phyloP scores from a whole-genome alignment of 2,329 filamentous ascomycete genomes.

The Plenodomus biglobosus region DNA sequence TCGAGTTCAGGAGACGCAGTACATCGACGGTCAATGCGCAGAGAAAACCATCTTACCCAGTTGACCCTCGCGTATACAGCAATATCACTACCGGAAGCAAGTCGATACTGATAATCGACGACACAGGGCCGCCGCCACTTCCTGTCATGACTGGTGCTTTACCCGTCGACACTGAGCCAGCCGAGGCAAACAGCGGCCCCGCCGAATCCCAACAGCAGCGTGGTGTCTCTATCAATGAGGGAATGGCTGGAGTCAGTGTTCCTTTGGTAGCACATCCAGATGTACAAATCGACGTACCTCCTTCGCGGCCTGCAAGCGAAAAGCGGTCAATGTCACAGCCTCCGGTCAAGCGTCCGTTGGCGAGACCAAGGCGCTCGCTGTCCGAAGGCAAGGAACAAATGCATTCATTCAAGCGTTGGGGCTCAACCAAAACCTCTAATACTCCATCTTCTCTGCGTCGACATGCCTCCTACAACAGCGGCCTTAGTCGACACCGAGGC shows the following conservation, averaged over 20 bases:
- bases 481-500: constrained; percentile 54
- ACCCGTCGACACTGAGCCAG: constrained; percentile 16
- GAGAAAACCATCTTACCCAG: constrained; percentile 6
- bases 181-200: constrained; percentile 1
- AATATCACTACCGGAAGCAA: constrained; percentile 78
- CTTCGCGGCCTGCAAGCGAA: constrained; percentile 13
- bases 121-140: constrained; percentile 59
- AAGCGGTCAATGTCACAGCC: constrained; percentile 19
- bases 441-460: constrained; percentile 52
- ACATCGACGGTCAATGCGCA: constrained; percentile 14
- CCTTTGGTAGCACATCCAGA: constrained; percentile 21
- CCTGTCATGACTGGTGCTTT: constrained; percentile 57
- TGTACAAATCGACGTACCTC: constrained; percentile 19
- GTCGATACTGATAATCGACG: constrained; percentile 85
- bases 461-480: constrained; percentile 63
- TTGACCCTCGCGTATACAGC: constrained; percentile 50
- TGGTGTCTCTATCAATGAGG: constrained; percentile 22
- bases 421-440: constrained; percentile 33
- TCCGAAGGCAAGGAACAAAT: constrained; percentile 37
- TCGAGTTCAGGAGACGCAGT: constrained; percentile 36
- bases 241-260: constrained; percentile 11
- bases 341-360: constrained; percentile 20
- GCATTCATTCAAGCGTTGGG: constrained; percentile 41
- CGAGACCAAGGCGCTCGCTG: constrained; percentile 28
- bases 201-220: constrained; percentile 10